These are phyloP conservation scores for Lentinula raphanica DNA, from an alignment of 768 basidiomycete genomes.

Conservation along the genomic window DNA sequence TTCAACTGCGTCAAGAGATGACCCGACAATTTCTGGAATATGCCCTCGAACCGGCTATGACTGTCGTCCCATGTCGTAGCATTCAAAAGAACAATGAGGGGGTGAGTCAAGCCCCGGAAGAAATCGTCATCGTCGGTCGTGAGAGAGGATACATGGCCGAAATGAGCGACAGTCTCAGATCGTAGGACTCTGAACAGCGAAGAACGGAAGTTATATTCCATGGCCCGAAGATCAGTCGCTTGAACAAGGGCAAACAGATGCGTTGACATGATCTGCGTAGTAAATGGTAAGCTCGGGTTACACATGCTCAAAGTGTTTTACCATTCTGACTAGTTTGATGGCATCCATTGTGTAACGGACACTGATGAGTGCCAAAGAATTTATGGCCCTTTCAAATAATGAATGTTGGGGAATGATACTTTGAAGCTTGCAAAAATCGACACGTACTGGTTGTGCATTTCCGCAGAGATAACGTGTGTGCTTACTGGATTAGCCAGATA, in stretches of 20 bases:
- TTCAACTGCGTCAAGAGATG: neutral
- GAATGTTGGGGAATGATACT: neutral
- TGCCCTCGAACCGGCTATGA: neutral
- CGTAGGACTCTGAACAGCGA: neutral
- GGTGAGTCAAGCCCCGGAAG: neutral
- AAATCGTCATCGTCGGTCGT: neutral
- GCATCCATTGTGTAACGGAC: neutral
- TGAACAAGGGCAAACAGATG: neutral
- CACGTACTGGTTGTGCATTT: neutral
- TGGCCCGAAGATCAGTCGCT: conserved; percentile 3
- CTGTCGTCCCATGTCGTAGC: neutral
- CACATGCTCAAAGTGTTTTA: no score
- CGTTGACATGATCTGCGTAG: neutral
- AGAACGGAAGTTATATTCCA: neutral
- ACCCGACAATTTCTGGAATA: neutral
- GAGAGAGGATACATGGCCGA: neutral
- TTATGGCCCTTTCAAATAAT: neutral
- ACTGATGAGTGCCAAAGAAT: neutral
- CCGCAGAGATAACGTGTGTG: neutral
- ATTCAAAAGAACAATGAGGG: neutral
- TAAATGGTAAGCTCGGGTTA: neutral
- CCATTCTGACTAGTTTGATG: neutral
- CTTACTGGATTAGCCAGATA: neutral
- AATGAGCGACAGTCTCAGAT: neutral
- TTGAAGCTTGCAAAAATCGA: neutral